phyloP scores from a whole-genome alignment of 371 early-diverging fungal species.

The Mucor ambiguus region DNA sequence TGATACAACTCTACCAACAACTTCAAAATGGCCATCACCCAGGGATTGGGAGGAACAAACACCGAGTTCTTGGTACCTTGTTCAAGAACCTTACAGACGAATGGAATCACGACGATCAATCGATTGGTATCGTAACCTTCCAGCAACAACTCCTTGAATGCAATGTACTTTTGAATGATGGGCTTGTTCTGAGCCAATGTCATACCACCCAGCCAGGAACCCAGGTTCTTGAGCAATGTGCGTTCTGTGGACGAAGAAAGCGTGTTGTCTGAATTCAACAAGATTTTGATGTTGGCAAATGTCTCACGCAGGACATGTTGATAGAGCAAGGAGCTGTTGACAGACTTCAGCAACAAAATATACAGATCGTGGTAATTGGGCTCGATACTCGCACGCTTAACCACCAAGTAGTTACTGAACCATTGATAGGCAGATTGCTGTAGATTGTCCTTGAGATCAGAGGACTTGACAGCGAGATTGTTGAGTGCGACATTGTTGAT shows the following conservation, averaged over 20 bases:
- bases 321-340: constrained; percentile 63
- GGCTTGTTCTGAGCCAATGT: constrained; percentile 94
- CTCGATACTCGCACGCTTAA: constrained; percentile 93
- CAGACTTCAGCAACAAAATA: constrained; percentile 71
- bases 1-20: constrained; percentile 92
- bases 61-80: constrained; percentile 83
- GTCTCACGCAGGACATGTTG: constrained; percentile 89
- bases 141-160: constrained; percentile 91
- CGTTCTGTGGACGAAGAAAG: constrained; percentile 89
- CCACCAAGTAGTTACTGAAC: constrained; percentile 93
- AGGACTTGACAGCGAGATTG: constrained; percentile 83
- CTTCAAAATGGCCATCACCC: constrained; percentile 94
- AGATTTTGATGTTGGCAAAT: constrained; percentile 78
- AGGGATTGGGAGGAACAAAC: constrained; percentile 96
- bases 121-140: constrained; percentile 89
- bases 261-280: constrained; percentile 93
- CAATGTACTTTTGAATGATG: constrained; percentile 89
- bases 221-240: constrained; percentile 90
- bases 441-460: constrained; percentile 78
- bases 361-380: constrained; percentile 94
- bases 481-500: constrained; percentile 92
- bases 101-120: constrained; percentile 95
- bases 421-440: constrained; percentile 72
- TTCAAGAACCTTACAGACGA: constrained; percentile 96
- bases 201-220: constrained; percentile 96